Conservation (phyloP, 768 basidiomycete genomes). For the Lactifluus volemus region DNA sequence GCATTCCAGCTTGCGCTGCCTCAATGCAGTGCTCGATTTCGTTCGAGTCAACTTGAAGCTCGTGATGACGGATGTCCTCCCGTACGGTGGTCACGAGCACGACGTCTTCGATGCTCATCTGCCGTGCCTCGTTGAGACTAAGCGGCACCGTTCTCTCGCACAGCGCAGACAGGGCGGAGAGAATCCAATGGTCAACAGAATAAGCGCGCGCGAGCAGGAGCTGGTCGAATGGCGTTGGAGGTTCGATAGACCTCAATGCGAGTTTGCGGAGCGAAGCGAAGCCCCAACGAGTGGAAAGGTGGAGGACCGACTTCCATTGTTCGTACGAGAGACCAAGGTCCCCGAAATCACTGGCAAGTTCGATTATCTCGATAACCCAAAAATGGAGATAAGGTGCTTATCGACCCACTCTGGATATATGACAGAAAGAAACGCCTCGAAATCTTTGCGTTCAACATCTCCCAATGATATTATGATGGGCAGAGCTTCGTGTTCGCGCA, state of each 20-base stretch:
- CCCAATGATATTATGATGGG: conserved; percentile 8
- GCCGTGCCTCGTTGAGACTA: conserved; percentile 10
- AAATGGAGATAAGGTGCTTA: background rate
- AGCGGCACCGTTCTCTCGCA: conserved; percentile 14
- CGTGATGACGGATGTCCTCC: conserved; percentile 14
- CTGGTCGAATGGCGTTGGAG: conserved; percentile 19
- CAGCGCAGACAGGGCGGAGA: conserved; percentile 9
- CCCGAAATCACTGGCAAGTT: conserved; percentile 8
- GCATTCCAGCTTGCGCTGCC: conserved; percentile 6
- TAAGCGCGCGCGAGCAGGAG: conserved; percentile 14
- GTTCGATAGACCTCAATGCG: conserved; percentile 9
- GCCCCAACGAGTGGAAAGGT: conserved; percentile 18
- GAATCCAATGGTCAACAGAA: conserved; percentile 13
- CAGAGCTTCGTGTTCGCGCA: conserved; percentile 5
- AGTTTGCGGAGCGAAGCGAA: conserved; percentile 19
- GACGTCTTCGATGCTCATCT: conserved; percentile 14
- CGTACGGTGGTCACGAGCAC: conserved; percentile 13
- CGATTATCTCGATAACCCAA: background rate
- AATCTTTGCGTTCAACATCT: conserved; percentile 13
- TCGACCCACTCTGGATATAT: conserved; percentile 19
- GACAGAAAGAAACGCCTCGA: conserved; percentile 18
- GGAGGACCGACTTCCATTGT: conserved; percentile 20
- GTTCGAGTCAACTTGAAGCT: background rate
- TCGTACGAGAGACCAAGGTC: conserved; percentile 9
- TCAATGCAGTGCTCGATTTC: conserved; percentile 5